Evolutionary conservation across 768 basidiomycete species (phyloP), one percentile per base, ranked within the genome.

Genomic region (Russula compacta): DNA sequence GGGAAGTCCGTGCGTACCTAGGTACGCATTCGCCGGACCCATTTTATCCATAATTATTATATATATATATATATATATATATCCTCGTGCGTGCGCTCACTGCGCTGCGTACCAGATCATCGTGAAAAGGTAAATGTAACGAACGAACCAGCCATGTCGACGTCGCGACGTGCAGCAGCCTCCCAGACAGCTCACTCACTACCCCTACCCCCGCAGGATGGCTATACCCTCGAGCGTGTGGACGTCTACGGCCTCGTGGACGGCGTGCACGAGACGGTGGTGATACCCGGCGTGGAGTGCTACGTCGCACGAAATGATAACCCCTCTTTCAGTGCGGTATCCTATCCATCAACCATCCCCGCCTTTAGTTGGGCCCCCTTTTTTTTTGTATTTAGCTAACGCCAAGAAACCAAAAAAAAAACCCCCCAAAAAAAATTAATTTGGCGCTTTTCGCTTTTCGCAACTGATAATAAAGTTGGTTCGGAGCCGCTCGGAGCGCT

Each of bases 261-360:
- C 40, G 83, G 81, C 11, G 6, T 8, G 2, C 67, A 71, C 3
- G 84, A 88, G 65, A 74, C 72, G 56, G 75, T 86, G 0, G 73
- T 86, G 9, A 77, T 87, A 43, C 78, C 78, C 35, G 76, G 81
- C 36, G 87, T 83, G 50, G 61, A 91, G 83, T 89, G 92, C 60
- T 98, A 95, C 69, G 90, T 97, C 7, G 95, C 93, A 3, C 80
- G 83, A 46, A 83, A 83, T 12, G 85, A 91, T 64, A 97, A 95
- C 64, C 90, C 92, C 0, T 92, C 91, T 0, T 97, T 98, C 71
- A 78, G 93, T n/a, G n/a, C n/a, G n/a, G n/a, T n/a, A n/a, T n/a
- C n/a, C n/a, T n/a, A n/a, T n/a, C n/a, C n/a, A n/a, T n/a, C n/a
- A n/a, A n/a, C n/a, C n/a, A n/a, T n/a, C n/a, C n/a, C n/a, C n/a